Evolutionary conservation across 768 basidiomycete genomes (phyloP), one percentile per base, ranked within the genome.

Genomic region (Infundibulicybe gibba): DNA sequence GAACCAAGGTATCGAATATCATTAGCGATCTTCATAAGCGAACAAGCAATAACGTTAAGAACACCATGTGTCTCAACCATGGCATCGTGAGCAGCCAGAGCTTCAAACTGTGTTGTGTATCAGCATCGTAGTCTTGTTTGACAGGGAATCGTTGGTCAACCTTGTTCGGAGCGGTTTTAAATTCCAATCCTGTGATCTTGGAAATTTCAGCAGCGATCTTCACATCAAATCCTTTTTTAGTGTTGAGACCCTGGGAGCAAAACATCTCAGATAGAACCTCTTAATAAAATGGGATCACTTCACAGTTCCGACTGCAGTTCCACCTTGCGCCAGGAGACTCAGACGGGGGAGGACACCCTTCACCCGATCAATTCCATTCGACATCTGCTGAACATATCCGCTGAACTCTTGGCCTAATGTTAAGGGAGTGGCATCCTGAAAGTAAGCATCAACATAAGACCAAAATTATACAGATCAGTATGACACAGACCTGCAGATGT

Each of bases 321-420:
- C 97, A 56, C 97, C 97, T 66, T 99, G 97, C 34, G 97, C 97
- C 48, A 99, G 80, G 58, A 84, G 70, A 63, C 87, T 89, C 54
- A 98, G 63, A 40, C 95, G 85, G 39, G 94, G 93, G 44, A 99
- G 67, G 31, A 85, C 84, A 47, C 70, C 83, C 62, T 88, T 80
- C 43, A 92, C 76, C 40, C 97, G 83, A 43, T 81, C 87, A 54
- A 98, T 93, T 51, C 89, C 90, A 65, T 95, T 94, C 15, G 85
- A 74, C 47, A 98, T 65, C 68, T 99, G 97, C 63, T 94, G 90
- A 14, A 94, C 97, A 68, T 99, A 99, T 32, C 97, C 97, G 48
- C 89, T 91, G 71, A 99, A 98, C 71, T 99, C 97, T 72, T 98
- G 97, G 13, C 97, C 97, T 34, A 99, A 83, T 13, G 97, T 97